Base-by-base conservation (phyloP, 306 rosid species). In the Fragaria nilgerrensis region DNA sequence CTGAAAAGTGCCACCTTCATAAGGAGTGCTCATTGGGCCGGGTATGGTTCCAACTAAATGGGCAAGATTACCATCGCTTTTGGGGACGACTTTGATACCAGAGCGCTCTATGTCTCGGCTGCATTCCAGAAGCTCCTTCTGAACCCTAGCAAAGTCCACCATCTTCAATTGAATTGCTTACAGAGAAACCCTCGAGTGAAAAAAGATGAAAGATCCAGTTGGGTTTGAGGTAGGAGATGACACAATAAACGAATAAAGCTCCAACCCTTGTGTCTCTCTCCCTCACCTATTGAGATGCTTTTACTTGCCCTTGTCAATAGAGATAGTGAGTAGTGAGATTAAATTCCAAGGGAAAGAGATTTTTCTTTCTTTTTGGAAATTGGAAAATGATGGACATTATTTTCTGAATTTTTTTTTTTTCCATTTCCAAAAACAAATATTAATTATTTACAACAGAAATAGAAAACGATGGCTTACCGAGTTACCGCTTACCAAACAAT, bases 41-140 rank as follows among this genome's bases (percentile, higher is more conserved):
- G 97, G 94, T 82, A 95, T 95, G 85, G 86, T 89, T 13, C 99
- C 99, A 70, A 85, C 17, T 79, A 92, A 84, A 71, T 74, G 84
- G 2, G 88, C 75, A 10, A 95, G 97, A 78, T 55, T 87, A 43
- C 73, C 45, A 47, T 92, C 99, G 69, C 73, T 68, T 77, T 89
- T 91, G 11, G 91, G 97, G 10, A 63, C 79, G 68, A 95, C 92
- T 39, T 34, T 87, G 88, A 95, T 95, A n/a, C 99, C 97, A 0
- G 99, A 95, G 32, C 83, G 88, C 50, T 91, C 99, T 0, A 85
- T 76, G 84, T 95, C 99, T 71, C 82, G 90, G 81, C 85, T 75
- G 86, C 99, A 95, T 83, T 95, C 99, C 13, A 75, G 89, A 27
- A 95, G 97, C 94, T 95, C 99, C 91, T 95, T 95, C 86, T 95